Evolutionary conservation across 2,329 filamentous ascomycete species (phyloP), one percentile per base, ranked within the genome.

Genomic region (Aspergillus sergii): DNA sequence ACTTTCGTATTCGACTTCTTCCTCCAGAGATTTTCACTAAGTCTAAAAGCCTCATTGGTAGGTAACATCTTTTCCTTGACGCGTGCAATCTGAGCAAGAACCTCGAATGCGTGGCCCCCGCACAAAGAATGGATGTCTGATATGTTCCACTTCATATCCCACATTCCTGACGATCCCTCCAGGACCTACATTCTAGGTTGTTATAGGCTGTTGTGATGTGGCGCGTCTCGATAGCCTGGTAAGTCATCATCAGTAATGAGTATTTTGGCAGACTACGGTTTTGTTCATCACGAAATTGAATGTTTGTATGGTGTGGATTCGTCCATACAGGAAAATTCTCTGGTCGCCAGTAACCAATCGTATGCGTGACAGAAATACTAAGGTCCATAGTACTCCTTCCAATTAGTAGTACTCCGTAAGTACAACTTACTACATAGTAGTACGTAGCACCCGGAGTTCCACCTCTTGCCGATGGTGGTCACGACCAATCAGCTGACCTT

Each of bases 1-100:
- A 84, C 72, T 53, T 76, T 76, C 55, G 80, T 82, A 65, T 83
- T 84, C 34, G 81, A 80, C 68, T 84, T 85, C 67, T 79, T 81
- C 59, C 71, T 72, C 74, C 74, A 79, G 19, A 85, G 71, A 60
- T 83, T 81, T 12, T 76, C 71, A 30, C 76, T 75, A 66, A 85
- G 85, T 46, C 79, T 71, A 64, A 85, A 81, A n/a, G 76, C 78
- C 72, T 86, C 83, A 67, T 79, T 83, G 43, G 81, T 72, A 1
- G 84, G 81, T 64, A 86, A 85, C 50, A 78, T 78, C 67, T 82
- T 85, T 69, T 80, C 82, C 65, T 85, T 83, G 45, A 82, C 70
- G 64, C 75, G 75, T 63, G 76, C 64, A 63, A 78, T 75, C 59
- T 72, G 74, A 50, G 69, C 63, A 63, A 80, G 73, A 69, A 77